phyloP scores from a whole-genome alignment of 148 eudicot species.

The Amaranthus hypochondriacus region DNA sequence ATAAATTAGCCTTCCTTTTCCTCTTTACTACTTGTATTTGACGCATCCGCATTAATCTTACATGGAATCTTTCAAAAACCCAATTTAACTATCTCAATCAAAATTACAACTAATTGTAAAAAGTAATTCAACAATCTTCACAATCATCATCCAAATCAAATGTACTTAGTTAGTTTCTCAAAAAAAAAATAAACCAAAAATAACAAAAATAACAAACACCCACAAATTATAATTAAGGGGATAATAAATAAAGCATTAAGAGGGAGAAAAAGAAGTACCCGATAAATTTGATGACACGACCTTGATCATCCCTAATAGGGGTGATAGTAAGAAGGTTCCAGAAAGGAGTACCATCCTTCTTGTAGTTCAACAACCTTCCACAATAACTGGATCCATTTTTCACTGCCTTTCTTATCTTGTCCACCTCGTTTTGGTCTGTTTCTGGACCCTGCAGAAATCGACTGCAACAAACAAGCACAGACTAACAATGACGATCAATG shows the following conservation, averaged over 20 bases:
- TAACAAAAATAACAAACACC: no score
- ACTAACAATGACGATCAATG: not conserved
- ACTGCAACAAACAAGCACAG: constrained; percentile 33
- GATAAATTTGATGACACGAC: constrained; percentile 78
- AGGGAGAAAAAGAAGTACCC: constrained; percentile 45
- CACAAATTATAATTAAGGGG: no score
- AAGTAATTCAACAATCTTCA: no score
- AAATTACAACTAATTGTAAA: no score
- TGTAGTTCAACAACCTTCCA: constrained; percentile 87
- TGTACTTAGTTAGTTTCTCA: no score
- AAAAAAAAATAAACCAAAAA: no score
- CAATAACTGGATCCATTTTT: constrained; percentile 78
- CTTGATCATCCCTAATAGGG: constrained; percentile 81
- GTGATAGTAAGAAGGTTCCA: constrained; percentile 96
- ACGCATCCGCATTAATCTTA: no score
- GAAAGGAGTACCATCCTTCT: constrained; percentile 95
- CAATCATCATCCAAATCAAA: no score
- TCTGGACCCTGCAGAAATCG: constrained; percentile 94
- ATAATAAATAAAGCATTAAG: no score
- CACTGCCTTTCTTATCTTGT: constrained; percentile 65
- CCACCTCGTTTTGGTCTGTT: constrained; percentile 83
- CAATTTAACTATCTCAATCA: no score
- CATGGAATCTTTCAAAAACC: no score
- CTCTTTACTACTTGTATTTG: no score
- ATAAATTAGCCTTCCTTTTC: not conserved